These are phyloP conservation scores for Exophiala lecanii-corni DNA, from an alignment of 2,329 filamentous ascomycete genomes.

Conservation along the genomic window DNA sequence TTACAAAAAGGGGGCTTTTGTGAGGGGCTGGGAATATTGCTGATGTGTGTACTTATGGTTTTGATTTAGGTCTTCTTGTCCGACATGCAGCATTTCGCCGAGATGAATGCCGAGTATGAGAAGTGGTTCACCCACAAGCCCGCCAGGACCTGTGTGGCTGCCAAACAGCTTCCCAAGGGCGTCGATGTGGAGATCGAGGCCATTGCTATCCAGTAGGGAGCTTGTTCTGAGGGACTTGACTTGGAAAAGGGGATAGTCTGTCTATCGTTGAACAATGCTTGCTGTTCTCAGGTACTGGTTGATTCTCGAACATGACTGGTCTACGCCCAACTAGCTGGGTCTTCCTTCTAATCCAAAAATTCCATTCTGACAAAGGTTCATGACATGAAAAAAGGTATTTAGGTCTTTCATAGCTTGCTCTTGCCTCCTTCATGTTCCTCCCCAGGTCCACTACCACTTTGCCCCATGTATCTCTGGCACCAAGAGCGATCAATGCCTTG, in stretches of 20 bases:
- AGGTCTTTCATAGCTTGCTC: constrained; percentile 33
- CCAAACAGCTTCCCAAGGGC: constrained; percentile 58
- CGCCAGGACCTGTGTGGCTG: constrained; percentile 59
- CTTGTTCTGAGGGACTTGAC: too few species aligned
- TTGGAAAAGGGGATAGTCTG: too few species aligned
- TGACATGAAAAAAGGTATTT: background rate
- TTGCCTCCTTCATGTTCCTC: constrained; percentile 52
- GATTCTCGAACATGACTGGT: too few species aligned
- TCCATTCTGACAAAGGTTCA: too few species aligned
- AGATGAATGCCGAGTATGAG: constrained; percentile 70
- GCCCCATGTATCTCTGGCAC: constrained; percentile 82
- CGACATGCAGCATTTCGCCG: constrained; percentile 83
- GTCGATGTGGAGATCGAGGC: constrained; percentile 62
- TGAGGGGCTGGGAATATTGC: too few species aligned
- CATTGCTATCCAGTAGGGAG: constrained; percentile 49
- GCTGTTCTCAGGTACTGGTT: too few species aligned
- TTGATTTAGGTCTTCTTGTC: constrained; percentile 67
- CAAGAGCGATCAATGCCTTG: constrained; percentile 70
- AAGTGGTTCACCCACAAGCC: constrained; percentile 65
- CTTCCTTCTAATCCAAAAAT: too few species aligned
- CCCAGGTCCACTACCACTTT: constrained; percentile 91
- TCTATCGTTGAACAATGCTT: too few species aligned
- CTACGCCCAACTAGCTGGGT: too few species aligned
- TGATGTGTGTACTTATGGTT: background rate
- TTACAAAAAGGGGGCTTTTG: too few species aligned